A percentile compares a stretch with the other conserved stretches of the same genome.
phyloP scores from a whole-genome alignment of 306 rosid genomes.

The Pyrus bretschneideri region DNA sequence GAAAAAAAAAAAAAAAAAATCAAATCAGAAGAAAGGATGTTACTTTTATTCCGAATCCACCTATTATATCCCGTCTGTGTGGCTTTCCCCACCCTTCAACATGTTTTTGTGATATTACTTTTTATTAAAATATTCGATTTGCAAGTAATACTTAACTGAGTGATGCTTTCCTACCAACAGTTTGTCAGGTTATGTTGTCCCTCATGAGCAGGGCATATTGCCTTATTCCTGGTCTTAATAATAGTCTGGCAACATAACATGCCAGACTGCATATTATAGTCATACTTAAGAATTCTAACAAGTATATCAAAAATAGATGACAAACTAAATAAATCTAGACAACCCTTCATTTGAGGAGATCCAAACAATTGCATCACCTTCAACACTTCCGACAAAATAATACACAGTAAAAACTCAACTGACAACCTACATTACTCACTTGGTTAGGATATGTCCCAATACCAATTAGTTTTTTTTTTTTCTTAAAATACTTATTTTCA shows the following conservation, averaged over 20 bases:
- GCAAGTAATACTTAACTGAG: background rate
- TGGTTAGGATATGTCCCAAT: background rate
- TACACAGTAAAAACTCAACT: background rate
- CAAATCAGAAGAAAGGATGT: constrained; percentile 9
- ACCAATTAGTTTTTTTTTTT: background rate
- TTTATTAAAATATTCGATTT: background rate
- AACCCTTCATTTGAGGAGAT: background rate
- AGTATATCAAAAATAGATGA: background rate
- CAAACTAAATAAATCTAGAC: background rate
- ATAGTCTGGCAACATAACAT: background rate
- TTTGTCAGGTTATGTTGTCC: background rate
- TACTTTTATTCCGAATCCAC: background rate
- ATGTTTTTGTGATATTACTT: background rate
- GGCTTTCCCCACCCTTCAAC: background rate
- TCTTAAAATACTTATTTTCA: background rate
- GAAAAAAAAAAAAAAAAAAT: background rate
- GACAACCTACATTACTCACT: background rate
- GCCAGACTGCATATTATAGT: background rate
- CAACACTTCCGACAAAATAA: background rate
- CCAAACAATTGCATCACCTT: background rate
- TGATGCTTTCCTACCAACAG: background rate
- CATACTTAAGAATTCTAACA: background rate
- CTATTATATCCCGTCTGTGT: background rate
- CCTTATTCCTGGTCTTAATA: background rate
- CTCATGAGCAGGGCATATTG: background rate